phyloP scores from a whole-genome alignment of 305 asterid species.

The Fraxinus xanthoxyloides region DNA sequence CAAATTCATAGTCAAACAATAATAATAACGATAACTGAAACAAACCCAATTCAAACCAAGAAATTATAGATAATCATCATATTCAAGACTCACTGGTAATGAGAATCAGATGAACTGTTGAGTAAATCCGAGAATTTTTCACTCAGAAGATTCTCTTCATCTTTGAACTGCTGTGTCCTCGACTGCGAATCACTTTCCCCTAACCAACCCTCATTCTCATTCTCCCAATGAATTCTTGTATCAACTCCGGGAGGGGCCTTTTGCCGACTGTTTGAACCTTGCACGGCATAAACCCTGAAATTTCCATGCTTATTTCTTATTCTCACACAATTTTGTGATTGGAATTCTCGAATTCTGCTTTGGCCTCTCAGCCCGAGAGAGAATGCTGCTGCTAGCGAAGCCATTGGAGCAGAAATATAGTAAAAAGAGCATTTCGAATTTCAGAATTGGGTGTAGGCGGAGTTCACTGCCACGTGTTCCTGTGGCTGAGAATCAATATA shows the following conservation, averaged over 20 bases:
- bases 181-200: conserved; percentile 48
- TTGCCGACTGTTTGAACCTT: conserved; percentile 36
- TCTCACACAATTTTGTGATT: conserved; percentile 3
- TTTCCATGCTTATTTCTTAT: conserved; percentile 15
- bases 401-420: conserved; percentile 40
- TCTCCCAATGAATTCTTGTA: conserved; percentile 85
- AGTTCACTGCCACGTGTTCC: no score
- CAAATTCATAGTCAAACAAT: neutral
- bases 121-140: conserved; percentile 70
- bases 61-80: conserved; percentile 5
- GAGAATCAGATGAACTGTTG: conserved; percentile 72
- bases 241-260: conserved; percentile 68
- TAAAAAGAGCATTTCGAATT: conserved; percentile 21
- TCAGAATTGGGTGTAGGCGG: neutral
- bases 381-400: conserved; percentile 51
- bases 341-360: conserved; percentile 27
- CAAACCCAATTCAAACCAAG: neutral
- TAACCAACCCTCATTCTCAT: conserved; percentile 79
- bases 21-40: neutral
- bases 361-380: conserved; percentile 37
- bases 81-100: conserved; percentile 61
- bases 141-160: conserved; percentile 46
- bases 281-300: conserved; percentile 34
- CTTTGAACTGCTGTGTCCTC: conserved; percentile 37
- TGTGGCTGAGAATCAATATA: conserved; percentile 33